Conservation (phyloP, 495 filamentous ascomycete species). For the Daldinia loculata region DNA sequence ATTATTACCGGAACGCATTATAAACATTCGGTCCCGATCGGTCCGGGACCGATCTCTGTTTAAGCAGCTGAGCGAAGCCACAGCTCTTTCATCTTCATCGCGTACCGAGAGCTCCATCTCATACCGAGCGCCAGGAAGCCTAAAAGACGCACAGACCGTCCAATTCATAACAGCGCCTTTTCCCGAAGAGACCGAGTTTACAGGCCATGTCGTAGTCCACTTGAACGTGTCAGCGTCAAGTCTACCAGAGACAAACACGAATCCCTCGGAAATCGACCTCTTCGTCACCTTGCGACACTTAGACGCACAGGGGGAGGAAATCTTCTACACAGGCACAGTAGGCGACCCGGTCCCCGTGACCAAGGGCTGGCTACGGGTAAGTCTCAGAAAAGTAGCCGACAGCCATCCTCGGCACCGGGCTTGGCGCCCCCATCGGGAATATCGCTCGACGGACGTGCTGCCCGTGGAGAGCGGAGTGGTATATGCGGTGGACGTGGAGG, state of each 20-base stretch:
- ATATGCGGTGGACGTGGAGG: not conserved
- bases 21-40: no score
- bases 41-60: no score
- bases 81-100: not conserved
- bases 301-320: not conserved
- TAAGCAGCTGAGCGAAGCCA: not conserved
- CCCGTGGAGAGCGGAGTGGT: not conserved
- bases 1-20: no score
- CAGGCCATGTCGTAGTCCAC: not conserved
- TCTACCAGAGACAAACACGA: not conserved
- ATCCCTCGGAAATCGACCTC: not conserved
- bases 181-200: not conserved
- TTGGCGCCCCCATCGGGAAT: conserved; percentile 1
- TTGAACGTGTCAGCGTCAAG: not conserved
- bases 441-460: not conserved
- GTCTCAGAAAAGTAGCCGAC: not conserved
- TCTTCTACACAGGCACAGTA: not conserved
- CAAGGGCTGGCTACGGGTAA: not conserved
- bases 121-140: not conserved
- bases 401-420: not conserved
- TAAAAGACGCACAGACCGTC: not conserved
- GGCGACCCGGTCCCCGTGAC: not conserved
- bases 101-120: not conserved
- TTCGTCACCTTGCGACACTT: not conserved
- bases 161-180: not conserved